Evolutionary conservation across 139 green algal species (phyloP).

Genomic region (Coelastrella sp.): DNA sequence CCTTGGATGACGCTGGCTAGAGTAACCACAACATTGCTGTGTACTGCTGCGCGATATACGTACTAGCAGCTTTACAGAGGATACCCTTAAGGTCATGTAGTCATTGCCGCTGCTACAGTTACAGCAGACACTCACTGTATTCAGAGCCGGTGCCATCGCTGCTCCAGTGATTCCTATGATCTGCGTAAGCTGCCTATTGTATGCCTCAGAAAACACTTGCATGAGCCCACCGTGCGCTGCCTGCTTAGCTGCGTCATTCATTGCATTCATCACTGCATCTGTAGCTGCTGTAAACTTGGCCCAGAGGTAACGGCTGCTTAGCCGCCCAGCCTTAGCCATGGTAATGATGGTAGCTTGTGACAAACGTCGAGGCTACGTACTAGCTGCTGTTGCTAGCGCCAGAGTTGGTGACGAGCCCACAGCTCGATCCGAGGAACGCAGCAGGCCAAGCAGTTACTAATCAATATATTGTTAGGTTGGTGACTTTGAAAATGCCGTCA

Average conservation of each 20-base stretch:
- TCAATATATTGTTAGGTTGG: no score
- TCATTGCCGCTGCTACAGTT: not conserved
- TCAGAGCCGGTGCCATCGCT: conserved; percentile 69
- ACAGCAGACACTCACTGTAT: conserved; percentile 31
- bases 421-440: no score
- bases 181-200: conserved; percentile 50
- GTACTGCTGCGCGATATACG: no score
- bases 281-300: conserved; percentile 7
- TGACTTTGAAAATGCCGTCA: no score
- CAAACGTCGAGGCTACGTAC: no score
- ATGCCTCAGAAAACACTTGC: conserved; percentile 52
- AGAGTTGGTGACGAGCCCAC: no score
- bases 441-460: no score
- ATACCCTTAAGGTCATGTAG: no score
- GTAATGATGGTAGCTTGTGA: not conserved
- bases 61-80: no score
- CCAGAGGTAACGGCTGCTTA: conserved; percentile 10
- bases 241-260: not conserved
- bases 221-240: not conserved
- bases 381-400: no score
- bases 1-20: no score
- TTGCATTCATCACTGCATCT: conserved; percentile 9
- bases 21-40: no score
- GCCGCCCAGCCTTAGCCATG: conserved; percentile 10
- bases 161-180: conserved; percentile 54